These are phyloP conservation scores for Nitzschia palea DNA, from an alignment of 108 stramenopile species.

Conservation along the genomic window DNA sequence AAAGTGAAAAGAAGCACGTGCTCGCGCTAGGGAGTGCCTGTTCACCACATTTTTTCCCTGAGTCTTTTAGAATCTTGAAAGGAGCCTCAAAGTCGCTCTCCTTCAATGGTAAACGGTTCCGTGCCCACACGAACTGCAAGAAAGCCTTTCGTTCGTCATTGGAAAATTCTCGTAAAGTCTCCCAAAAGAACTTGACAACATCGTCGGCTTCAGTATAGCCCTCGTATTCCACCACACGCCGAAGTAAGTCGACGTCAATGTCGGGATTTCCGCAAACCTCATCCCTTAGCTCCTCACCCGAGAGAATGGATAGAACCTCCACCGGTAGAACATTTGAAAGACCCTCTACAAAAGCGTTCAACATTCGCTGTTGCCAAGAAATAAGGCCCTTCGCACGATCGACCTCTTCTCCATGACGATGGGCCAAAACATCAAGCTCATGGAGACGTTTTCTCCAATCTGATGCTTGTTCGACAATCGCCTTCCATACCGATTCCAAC, in stretches of 20 bases:
- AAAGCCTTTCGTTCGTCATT: constrained; percentile 86
- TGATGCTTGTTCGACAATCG: constrained; percentile 58
- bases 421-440: constrained; percentile 75
- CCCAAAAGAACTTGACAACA: constrained; percentile 91
- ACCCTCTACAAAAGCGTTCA: constrained; percentile 89
- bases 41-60: constrained; percentile 59
- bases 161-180: constrained; percentile 88
- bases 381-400: constrained; percentile 25
- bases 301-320: constrained; percentile 87
- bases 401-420: constrained; percentile 8
- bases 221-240: constrained; percentile 92
- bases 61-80: constrained; percentile 89
- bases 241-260: constrained; percentile 93
- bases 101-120: constrained; percentile 86
- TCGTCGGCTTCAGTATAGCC: constrained; percentile 76
- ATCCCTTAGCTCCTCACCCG: constrained; percentile 85
- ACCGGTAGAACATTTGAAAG: constrained; percentile 88
- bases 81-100: constrained; percentile 89
- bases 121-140: constrained; percentile 97
- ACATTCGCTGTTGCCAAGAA: constrained; percentile 62
- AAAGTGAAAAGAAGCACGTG: constrained; percentile 97
- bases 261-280: constrained; percentile 90
- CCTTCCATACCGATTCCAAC: constrained; percentile 72
- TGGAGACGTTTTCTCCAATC: constrained; percentile 28
- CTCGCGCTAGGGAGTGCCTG: constrained; percentile 90